Percentiles rank a stretch among this genome's conserved stretches.
phyloP scores from a whole-genome alignment of 2,329 filamentous ascomycete genomes.

The Rhytidhysteron rufulum region DNA sequence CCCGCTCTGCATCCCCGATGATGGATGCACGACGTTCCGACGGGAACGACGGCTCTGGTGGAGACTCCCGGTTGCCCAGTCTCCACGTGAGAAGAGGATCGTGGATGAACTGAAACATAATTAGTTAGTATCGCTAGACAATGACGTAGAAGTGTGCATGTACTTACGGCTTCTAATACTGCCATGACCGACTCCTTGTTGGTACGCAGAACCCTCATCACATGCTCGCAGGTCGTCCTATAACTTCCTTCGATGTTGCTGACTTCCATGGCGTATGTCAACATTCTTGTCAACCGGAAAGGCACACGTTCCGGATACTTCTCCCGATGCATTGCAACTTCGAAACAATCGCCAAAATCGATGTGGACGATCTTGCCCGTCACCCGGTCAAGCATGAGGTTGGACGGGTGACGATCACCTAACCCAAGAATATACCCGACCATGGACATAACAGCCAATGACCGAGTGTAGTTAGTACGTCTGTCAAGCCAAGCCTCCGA shows the following conservation, averaged over 20 bases:
- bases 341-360: conserved; percentile 99
- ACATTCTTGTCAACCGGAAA: conserved; percentile 96
- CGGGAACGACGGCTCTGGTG: conserved; percentile 56
- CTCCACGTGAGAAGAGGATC: conserved; percentile 99
- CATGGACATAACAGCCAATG: conserved; percentile 99
- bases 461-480: conserved; percentile 97
- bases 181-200: conserved; percentile 99
- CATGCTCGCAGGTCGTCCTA: conserved; percentile 95
- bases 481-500: conserved; percentile 97
- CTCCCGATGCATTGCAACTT: conserved; percentile 98
- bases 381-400: conserved; percentile 92
- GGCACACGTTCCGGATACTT: conserved; percentile 97
- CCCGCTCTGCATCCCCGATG: conserved; percentile 43
- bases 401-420: conserved; percentile 94
- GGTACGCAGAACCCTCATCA: conserved; percentile 92
- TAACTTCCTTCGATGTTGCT: conserved; percentile 99
- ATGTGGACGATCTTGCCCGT: conserved; percentile 98
- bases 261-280: conserved; percentile 99
- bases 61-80: conserved; percentile 62
- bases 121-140: conserved; percentile 18
- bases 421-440: conserved; percentile 98
- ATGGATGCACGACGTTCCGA: conserved; percentile 59
- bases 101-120: conserved; percentile 78
- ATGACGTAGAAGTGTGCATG: neutral
- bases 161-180: conserved; percentile 88